These are phyloP conservation scores for Helianthus tuberosus DNA, from an alignment of 129 eudicot genomes.

Conservation along the genomic window DNA sequence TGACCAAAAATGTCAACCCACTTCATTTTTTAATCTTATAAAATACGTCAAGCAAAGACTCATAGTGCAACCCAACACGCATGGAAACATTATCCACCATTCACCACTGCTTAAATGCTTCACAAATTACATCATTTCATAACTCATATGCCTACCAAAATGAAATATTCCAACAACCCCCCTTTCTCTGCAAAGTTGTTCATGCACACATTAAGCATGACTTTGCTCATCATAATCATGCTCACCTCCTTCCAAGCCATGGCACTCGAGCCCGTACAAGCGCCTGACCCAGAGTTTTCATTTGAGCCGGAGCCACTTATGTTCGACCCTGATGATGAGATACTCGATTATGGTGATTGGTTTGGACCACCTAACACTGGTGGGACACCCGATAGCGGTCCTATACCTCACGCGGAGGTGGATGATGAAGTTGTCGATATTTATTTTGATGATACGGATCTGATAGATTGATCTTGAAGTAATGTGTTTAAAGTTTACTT, in stretches of 20 bases:
- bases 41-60: constrained; percentile 2
- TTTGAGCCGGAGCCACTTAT: neutral
- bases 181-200: constrained; percentile 40
- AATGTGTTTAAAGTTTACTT: neutral
- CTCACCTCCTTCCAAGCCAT: constrained; percentile 21
- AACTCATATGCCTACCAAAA: constrained; percentile 19
- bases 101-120: constrained; percentile 14
- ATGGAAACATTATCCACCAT: constrained; percentile 1
- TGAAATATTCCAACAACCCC: constrained; percentile 31
- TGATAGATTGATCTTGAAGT: constrained; percentile 23
- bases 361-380: constrained; percentile 36
- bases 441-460: neutral
- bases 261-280: neutral
- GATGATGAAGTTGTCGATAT: constrained; percentile 23
- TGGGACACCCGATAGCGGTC: neutral
- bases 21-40: neutral
- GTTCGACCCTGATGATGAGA: neutral
- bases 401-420: constrained; percentile 10
- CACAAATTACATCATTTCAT: constrained; percentile 21
- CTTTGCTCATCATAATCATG: constrained; percentile 25
- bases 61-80: too few relatives aligned
- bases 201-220: constrained; percentile 47
- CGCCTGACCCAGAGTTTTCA: neutral
- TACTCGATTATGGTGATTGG: constrained; percentile 1
- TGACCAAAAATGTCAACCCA: constrained; percentile 7